These are phyloP conservation scores for Ustilago sp. DNA, from an alignment of 1,284 basidiomycete genomes.

Conservation along the genomic window DNA sequence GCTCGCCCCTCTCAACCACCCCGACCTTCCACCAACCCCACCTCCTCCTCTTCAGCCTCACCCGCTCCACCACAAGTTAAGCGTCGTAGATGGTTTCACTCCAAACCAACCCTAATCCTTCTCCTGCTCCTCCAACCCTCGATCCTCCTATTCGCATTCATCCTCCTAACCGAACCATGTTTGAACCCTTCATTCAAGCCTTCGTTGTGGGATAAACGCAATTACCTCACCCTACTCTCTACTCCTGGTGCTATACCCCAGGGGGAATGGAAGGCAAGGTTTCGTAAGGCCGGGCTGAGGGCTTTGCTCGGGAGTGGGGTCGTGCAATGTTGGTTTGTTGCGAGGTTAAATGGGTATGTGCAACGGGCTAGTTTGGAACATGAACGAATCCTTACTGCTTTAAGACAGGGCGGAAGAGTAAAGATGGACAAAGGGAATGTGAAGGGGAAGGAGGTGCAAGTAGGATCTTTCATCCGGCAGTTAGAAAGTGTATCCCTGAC, in stretches of 20 bases:
- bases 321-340: slow-evolving; percentile 38
- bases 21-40: not conserved
- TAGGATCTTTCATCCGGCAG: slow-evolving; percentile 25
- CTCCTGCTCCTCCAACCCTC: slow-evolving; percentile 19
- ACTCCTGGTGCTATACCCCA: not conserved
- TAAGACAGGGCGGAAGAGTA: not conserved
- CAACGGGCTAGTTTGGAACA: slow-evolving; percentile 11
- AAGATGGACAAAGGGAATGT: not conserved
- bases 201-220: slow-evolving; percentile 10
- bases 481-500: slow-evolving; percentile 21
- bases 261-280: slow-evolving; percentile 18
- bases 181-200: slow-evolving; percentile 16
- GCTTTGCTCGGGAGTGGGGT: slow-evolving; percentile 28
- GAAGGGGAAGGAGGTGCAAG: not conserved
- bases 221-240: slow-evolving; percentile 16
- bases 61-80: not conserved
- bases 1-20: not conserved
- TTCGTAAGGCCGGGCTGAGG: slow-evolving; percentile 9
- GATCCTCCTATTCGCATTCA: slow-evolving; percentile 18
- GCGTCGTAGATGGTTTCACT: slow-evolving; percentile 17
- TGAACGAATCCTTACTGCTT: not conserved
- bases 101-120: not conserved
- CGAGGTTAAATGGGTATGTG: slow-evolving; percentile 19
- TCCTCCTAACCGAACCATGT: slow-evolving; percentile 43
- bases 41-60: not conserved